Evolutionary conservation across 1,284 basidiomycete species (phyloP).

Genomic region (Papiliotrema nemorosa): DNA sequence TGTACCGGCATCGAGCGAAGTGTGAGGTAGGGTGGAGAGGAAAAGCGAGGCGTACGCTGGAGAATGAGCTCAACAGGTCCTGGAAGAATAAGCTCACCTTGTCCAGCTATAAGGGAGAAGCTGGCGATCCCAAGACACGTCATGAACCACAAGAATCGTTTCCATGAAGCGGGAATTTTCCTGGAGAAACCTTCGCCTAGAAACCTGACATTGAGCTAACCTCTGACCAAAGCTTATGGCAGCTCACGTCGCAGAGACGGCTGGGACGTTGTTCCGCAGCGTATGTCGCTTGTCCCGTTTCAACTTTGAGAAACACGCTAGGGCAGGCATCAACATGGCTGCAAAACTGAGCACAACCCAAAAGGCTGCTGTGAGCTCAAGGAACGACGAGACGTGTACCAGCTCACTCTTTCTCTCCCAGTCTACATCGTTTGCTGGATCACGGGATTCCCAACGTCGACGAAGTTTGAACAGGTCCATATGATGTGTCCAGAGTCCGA

Average conservation of each 20-base stretch:
- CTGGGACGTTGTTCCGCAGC: constrained; percentile 36
- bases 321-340: constrained; percentile 56
- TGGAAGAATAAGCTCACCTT: constrained; percentile 50
- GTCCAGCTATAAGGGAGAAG: constrained; percentile 57
- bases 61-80: not conserved
- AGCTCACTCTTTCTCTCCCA: constrained; percentile 57
- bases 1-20: constrained; percentile 55
- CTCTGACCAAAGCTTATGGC: constrained; percentile 10
- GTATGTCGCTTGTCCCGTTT: constrained; percentile 48
- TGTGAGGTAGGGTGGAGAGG: constrained; percentile 56
- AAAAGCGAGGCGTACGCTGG: constrained; percentile 55
- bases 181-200: constrained; percentile 48
- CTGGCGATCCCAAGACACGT: constrained; percentile 53
- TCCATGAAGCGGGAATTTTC: constrained; percentile 55
- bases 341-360: constrained; percentile 57
- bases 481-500: constrained; percentile 53
- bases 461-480: constrained; percentile 48
- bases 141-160: constrained; percentile 59
- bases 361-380: constrained; percentile 32
- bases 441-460: constrained; percentile 24
- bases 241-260: constrained; percentile 33
- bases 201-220: constrained; percentile 35
- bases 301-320: constrained; percentile 51
- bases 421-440: constrained; percentile 47
- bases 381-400: not conserved